Evolutionary conservation across 1,284 basidiomycete species (phyloP).

Genomic region (Heterobasidion irregulare): DNA sequence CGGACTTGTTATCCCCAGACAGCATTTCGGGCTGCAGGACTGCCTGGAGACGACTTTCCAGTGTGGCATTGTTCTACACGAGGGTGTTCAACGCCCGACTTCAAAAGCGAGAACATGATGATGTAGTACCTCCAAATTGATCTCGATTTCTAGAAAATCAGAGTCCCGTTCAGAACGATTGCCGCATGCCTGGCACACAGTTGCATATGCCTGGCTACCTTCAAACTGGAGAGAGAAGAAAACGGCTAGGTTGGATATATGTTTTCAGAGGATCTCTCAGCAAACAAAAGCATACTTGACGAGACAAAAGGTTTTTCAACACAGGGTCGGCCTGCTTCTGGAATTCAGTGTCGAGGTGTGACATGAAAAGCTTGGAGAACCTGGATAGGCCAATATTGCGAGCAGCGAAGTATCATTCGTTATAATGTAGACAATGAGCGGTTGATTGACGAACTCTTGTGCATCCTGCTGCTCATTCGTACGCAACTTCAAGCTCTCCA

Average conservation of each 20-base stretch:
- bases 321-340: conserved; percentile 58
- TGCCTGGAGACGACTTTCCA: conserved; percentile 62
- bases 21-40: conserved; percentile 64
- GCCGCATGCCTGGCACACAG: conserved; percentile 63
- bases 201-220: conserved; percentile 75
- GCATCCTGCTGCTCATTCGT: conserved; percentile 89
- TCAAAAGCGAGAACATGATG: neutral
- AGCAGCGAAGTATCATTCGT: neutral
- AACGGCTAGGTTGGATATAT: conserved; percentile 1
- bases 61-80: conserved; percentile 53
- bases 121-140: conserved; percentile 60
- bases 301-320: conserved; percentile 57
- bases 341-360: conserved; percentile 78
- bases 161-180: conserved; percentile 57
- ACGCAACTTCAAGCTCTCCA: conserved; percentile 74
- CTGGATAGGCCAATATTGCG: conserved; percentile 30
- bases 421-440: neutral
- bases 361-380: conserved; percentile 91
- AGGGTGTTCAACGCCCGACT: conserved; percentile 2
- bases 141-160: conserved; percentile 80
- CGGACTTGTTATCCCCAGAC: conserved; percentile 74
- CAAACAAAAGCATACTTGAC: conserved; percentile 44
- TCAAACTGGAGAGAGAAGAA: conserved; percentile 54
- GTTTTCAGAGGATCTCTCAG: neutral
- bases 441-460: conserved; percentile 60